Evolutionary conservation across 2,329 filamentous ascomycete genomes (phyloP).

Genomic region (Neopestalotiopsis rosae): DNA sequence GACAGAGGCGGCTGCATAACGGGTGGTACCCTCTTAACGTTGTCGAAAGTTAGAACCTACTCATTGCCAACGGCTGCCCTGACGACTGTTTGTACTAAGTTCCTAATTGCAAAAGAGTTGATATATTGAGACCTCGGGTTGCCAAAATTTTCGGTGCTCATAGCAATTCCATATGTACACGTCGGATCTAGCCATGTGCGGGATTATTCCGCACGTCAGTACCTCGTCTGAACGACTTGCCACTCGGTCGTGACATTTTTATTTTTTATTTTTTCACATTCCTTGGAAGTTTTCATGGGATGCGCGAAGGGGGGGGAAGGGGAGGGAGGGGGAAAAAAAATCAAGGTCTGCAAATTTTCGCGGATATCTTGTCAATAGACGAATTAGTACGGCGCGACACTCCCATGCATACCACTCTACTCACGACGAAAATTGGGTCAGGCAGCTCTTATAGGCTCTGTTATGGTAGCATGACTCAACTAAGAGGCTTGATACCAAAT

Average conservation of each 20-base stretch:
- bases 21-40: no score
- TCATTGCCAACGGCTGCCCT: no score
- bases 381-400: neutral
- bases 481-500: neutral
- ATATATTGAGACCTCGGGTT: neutral
- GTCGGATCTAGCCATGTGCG: neutral
- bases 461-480: constrained; percentile 2
- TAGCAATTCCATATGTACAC: no score
- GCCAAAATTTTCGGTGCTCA: no score
- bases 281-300: no score
- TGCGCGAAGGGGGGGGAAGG: neutral
- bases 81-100: no score
- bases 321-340: neutral
- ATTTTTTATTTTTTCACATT: neutral
- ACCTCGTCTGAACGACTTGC: neutral
- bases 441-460: constrained; percentile 6
- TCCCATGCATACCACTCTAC: constrained; percentile 7
- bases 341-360: neutral
- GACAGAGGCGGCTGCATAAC: no score
- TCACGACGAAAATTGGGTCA: neutral
- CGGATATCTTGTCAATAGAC: neutral
- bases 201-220: neutral
- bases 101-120: no score
- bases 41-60: no score
- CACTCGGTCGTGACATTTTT: neutral